Conservation (phyloP, 441 rosid genomes). For the Populus hybrid region DNA sequence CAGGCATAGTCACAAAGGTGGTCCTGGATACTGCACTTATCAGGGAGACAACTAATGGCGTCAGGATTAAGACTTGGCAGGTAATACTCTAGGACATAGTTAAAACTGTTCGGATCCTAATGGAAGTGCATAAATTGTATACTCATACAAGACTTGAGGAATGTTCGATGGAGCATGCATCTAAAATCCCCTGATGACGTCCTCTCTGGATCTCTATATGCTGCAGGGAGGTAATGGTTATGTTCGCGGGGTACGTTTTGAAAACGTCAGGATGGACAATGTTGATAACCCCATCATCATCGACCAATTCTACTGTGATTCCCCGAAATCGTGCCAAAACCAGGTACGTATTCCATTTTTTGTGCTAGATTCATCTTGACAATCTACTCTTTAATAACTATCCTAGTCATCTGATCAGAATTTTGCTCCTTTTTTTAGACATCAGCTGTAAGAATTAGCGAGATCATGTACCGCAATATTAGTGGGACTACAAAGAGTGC, state of each 20-base stretch:
- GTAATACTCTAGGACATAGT: conserved; percentile 27
- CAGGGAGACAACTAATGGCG: conserved; percentile 76
- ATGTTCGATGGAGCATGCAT: neutral
- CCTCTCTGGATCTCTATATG: neutral
- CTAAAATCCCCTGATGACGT: neutral
- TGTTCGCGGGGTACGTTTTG: conserved; percentile 74
- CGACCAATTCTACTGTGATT: conserved; percentile 97
- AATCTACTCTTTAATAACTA: too few species aligned
- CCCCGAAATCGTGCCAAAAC: conserved; percentile 68
- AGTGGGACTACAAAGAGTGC: conserved; percentile 69
- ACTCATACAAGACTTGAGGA: neutral
- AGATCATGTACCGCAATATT: conserved; percentile 81
- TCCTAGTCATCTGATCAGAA: conserved; percentile 1
- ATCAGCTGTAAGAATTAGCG: conserved; percentile 63
- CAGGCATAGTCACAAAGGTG: conserved; percentile 73
- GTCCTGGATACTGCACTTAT: conserved; percentile 83
- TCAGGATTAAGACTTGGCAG: conserved; percentile 99
- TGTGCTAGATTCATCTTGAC: neutral
- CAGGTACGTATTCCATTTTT: conserved; percentile 42
- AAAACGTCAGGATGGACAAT: conserved; percentile 79
- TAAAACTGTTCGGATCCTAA: neutral
- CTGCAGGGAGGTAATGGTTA: conserved; percentile 87
- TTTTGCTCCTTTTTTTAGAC: conserved; percentile 41
- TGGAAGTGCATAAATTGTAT: neutral
- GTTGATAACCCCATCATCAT: conserved; percentile 88